Base-by-base conservation (phyloP, 768 basidiomycete species). In the Strobilomyces confusus region DNA sequence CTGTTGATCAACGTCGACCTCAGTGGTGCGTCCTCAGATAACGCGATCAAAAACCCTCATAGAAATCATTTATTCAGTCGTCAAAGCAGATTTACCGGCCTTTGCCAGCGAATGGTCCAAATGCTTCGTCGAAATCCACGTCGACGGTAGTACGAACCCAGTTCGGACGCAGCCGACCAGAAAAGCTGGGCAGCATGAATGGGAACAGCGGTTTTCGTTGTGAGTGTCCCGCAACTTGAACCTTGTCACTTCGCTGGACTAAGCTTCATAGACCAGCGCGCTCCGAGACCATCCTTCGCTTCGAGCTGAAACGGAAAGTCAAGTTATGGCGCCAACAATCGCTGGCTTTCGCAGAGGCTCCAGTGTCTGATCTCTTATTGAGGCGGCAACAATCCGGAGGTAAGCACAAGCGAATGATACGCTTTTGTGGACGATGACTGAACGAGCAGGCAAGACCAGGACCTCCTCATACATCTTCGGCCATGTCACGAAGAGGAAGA, bases 1-100 rank as follows among this genome's bases (percentile, higher is more conserved):
- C 48, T 72, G 47, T 57, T 70, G 4, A 70, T 76, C 29, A 54
- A 56, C 44, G 34, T 63, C 37, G 57, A 62, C 40, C 48, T 63
- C 52, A 59, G 45, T 19, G 26, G 63, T 65, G 19, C n/a, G 59
- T 58, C 23, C 20, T 9, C 5, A 5, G 17, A 33, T 20, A 19
- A 32, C 15, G 8, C 14, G 9, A 17, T 29, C 29, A 61, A 55
- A 4, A 23, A 19, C 41, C 9, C 30, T 53, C 14, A 42, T n/a
- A 34, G 5, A 1, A 9, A 23, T 32, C 1, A 11, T 5, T n/a
- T 17, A 14, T 26, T 1, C 33, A 67, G 66, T 67, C 54, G 33
- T 68, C 54, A 67, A 43, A 30, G 66, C 59, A 0, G 63, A 65
- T n/a, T 26, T 67, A 34, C 66, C 66, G 0, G 51, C 30, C 1